Conservation (phyloP, 352 stramenopile genomes). For the Lagenidium giganteum region DNA sequence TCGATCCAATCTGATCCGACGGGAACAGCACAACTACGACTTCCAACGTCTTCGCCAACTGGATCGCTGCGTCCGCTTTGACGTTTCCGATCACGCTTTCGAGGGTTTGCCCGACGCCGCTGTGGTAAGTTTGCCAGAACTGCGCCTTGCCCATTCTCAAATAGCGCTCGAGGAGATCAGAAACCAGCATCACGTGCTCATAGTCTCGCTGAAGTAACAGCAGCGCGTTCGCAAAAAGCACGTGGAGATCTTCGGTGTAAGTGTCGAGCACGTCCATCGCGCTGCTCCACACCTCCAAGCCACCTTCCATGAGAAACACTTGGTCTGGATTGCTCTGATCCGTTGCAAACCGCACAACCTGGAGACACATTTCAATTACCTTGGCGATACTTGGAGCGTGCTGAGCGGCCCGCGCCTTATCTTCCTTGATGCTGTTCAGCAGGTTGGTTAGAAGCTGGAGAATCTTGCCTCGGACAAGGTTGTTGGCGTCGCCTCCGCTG, state of each 20-base stretch:
- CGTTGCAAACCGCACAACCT: slow-evolving; percentile 66
- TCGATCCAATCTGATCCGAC: slow-evolving; percentile 29
- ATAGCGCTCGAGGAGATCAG: slow-evolving; percentile 63
- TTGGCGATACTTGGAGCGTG: slow-evolving; percentile 19
- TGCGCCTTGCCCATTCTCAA: slow-evolving; percentile 36
- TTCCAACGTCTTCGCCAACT: slow-evolving; percentile 46
- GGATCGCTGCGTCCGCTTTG: slow-evolving; percentile 58
- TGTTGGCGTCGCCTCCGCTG: slow-evolving; percentile 64
- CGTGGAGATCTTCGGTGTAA: slow-evolving; percentile 68
- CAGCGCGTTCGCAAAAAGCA: slow-evolving; percentile 58
- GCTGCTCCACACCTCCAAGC: slow-evolving; percentile 66
- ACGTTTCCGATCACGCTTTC: slow-evolving; percentile 53
- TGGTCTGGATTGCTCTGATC: slow-evolving; percentile 78
- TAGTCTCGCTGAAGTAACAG: slow-evolving; percentile 73
- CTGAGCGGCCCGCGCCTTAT: slow-evolving; percentile 8
- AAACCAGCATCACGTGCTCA: slow-evolving; percentile 60
- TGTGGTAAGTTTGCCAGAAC: slow-evolving; percentile 73
- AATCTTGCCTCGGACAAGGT: slow-evolving; percentile 79
- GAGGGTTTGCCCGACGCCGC: slow-evolving; percentile 31
- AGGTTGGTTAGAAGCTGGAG: slow-evolving; percentile 69
- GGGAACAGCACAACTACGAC: slow-evolving; percentile 29
- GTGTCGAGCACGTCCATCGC: slow-evolving; percentile 34
- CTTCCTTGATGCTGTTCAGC: slow-evolving; percentile 49
- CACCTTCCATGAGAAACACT: slow-evolving; percentile 84
- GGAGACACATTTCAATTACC: slow-evolving; percentile 62